These are phyloP conservation scores for Clarireedia paspali DNA, from an alignment of 2,329 filamentous ascomycete species.

Conservation along the genomic window DNA sequence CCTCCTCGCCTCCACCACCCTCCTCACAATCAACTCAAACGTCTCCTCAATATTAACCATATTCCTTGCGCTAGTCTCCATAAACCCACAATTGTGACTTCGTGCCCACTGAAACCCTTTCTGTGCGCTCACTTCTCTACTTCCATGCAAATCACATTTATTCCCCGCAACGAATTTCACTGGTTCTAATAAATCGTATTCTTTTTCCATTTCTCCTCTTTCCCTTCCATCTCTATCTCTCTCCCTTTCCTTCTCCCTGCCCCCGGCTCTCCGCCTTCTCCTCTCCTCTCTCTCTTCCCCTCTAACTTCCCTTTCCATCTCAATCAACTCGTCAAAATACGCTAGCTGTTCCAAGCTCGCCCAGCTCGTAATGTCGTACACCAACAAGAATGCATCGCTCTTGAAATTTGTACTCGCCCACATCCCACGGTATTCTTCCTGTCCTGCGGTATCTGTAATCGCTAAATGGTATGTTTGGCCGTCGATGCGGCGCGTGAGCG, in stretches of 20 bases:
- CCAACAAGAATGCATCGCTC: slow-evolving; percentile 75
- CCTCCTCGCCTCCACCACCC: slow-evolving; percentile 44
- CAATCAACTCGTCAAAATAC: slow-evolving; percentile 77
- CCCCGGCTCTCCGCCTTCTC: not conserved
- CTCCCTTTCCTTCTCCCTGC: not conserved
- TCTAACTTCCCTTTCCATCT: slow-evolving; percentile 42
- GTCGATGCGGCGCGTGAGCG: slow-evolving; percentile 71
- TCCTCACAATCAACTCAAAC: slow-evolving; percentile 61
- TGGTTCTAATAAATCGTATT: slow-evolving; percentile 33
- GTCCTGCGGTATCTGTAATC: slow-evolving; percentile 79
- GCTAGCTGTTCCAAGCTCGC: slow-evolving; percentile 63
- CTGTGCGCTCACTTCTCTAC: slow-evolving; percentile 59
- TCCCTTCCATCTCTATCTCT: not conserved
- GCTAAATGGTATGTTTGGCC: slow-evolving; percentile 69
- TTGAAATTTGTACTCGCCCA: slow-evolving; percentile 61
- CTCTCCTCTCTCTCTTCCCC: not conserved
- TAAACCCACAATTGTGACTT: slow-evolving; percentile 68
- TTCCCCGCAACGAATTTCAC: slow-evolving; percentile 81
- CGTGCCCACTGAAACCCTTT: slow-evolving; percentile 72
- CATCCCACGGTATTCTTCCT: slow-evolving; percentile 83
- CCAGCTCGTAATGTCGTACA: slow-evolving; percentile 75
- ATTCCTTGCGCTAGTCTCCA: slow-evolving; percentile 79
- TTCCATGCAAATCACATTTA: slow-evolving; percentile 73
- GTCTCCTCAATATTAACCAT: slow-evolving; percentile 89
- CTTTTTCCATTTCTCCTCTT: not conserved